These are phyloP conservation scores for Trichocladium uniseriatum DNA, from an alignment of 495 filamentous ascomycete species.

Conservation along the genomic window DNA sequence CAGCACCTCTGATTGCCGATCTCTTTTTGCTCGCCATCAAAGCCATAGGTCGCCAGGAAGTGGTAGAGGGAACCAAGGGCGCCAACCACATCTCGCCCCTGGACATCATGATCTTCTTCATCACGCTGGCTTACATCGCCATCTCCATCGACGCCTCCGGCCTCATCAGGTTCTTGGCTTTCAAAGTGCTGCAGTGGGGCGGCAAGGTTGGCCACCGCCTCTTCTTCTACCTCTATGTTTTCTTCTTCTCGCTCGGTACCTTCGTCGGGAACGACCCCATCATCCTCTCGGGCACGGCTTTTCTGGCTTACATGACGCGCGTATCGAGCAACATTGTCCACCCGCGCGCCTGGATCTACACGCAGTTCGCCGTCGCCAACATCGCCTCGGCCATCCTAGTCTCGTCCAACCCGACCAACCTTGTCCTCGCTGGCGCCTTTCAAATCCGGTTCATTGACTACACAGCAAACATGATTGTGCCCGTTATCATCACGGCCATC, in stretches of 20 bases:
- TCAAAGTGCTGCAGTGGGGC: slow-evolving; percentile 56
- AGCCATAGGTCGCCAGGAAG: slow-evolving; percentile 52
- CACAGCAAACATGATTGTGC: slow-evolving; percentile 61
- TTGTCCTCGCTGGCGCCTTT: slow-evolving; percentile 61
- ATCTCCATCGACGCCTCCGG: slow-evolving; percentile 66
- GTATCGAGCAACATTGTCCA: slow-evolving; percentile 59
- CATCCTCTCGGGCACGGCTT: slow-evolving; percentile 58
- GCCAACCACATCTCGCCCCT: slow-evolving; percentile 50
- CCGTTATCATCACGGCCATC: slow-evolving; percentile 52
- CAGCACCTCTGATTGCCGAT: slow-evolving; percentile 54
- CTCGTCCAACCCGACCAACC: slow-evolving; percentile 62
- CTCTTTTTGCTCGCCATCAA: slow-evolving; percentile 55
- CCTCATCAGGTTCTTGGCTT: slow-evolving; percentile 54
- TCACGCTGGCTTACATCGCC: slow-evolving; percentile 62
- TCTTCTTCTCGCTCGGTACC: slow-evolving; percentile 56
- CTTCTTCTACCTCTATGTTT: slow-evolving; percentile 58
- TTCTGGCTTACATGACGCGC: slow-evolving; percentile 62
- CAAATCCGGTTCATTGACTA: slow-evolving; percentile 57
- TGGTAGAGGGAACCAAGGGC: slow-evolving; percentile 53
- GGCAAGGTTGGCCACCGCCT: slow-evolving; percentile 51
- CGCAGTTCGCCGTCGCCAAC: slow-evolving; percentile 60
- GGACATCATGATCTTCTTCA: slow-evolving; percentile 60
- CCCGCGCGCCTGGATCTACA: slow-evolving; percentile 57
- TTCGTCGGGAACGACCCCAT: slow-evolving; percentile 64
- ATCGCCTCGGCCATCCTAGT: slow-evolving; percentile 60